Percentiles rank a stretch among this genome's conserved stretches.
Evolutionary conservation across 1,284 basidiomycete species (phyloP).

Genomic region (Puccinia polysora): DNA sequence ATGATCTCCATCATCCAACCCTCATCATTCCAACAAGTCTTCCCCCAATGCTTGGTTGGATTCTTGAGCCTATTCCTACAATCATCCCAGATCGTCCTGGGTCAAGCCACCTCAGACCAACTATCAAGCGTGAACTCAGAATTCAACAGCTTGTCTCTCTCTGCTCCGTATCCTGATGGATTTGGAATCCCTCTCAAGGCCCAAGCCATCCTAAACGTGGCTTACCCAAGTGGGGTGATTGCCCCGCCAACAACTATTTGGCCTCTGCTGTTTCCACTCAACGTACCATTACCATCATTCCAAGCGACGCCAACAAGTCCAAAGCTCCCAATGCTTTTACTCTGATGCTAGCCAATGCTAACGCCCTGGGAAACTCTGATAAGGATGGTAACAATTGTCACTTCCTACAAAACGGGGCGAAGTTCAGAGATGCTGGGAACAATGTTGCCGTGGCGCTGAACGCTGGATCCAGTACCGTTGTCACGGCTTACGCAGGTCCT

Average conservation of each 20-base stretch:
- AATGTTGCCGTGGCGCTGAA: constrained; percentile 10
- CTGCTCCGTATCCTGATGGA: constrained; percentile 32
- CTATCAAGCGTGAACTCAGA: too few relatives aligned
- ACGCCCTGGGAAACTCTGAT: constrained; percentile 33
- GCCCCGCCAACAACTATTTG: neutral
- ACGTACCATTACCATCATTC: constrained; percentile 6
- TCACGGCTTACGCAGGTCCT: constrained; percentile 25
- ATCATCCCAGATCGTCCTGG: too few relatives aligned
- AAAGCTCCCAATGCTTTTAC: constrained; percentile 31
- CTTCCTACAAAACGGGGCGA: constrained; percentile 25
- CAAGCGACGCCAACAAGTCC: neutral
- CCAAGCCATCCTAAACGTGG: constrained; percentile 17
- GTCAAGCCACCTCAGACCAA: too few relatives aligned
- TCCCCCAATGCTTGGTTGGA: too few relatives aligned
- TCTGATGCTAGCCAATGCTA: constrained; percentile 26
- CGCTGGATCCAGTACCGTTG: constrained; percentile 11
- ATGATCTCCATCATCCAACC: too few relatives aligned
- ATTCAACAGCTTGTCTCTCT: constrained; percentile 15
- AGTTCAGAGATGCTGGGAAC: constrained; percentile 9
- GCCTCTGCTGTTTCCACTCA: constrained; percentile 15
- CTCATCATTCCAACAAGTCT: too few relatives aligned
- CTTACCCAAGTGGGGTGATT: constrained; percentile 10
- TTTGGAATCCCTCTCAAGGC: constrained; percentile 28
- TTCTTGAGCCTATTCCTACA: too few relatives aligned
- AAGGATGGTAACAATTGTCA: constrained; percentile 23